Base-by-base conservation (phyloP, 768 basidiomycete species). In the Lactarius evosmus region DNA sequence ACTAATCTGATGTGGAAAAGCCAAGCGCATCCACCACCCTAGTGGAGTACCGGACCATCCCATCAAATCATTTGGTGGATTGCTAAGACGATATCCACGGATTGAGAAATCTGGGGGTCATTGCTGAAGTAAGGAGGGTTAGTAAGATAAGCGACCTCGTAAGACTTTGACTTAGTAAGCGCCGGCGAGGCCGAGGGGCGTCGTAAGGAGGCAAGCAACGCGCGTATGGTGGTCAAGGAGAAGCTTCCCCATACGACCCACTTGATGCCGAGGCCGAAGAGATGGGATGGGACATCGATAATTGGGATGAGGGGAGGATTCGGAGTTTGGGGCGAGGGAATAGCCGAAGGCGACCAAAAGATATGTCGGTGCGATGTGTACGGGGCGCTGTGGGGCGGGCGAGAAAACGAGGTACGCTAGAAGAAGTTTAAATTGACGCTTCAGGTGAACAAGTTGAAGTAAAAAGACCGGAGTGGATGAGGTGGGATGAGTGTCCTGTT, bases 271-370 rank as follows among this genome's bases (percentile, higher is more conserved):
- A 41, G 38, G 22, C 8, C 34, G 16, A 44, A 32, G 19, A 53
- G 29, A 53, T 41, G 14, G 40, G 9, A 44, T 36, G 22, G 32
- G 17, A n/a, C 32, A 16, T 44, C 29, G 63, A 60, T 56, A 40
- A 49, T n/a, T 25, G 54, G 38, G 59, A 55, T 41, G 58, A 51
- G 22, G 36, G 19, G 34, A 17, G 49, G 41, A 22, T 36, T 65
- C 64, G 64, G 64, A 61, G 58, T 65, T 65, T 56, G 63, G 59
- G 46, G 63, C 58, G 36, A 41, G 38, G 30, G 58, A 36, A 36
- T 14, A 25, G 12, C 59, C 53, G 58, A 51, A 44, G n/a, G 59
- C 25, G 49, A 54, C 30, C 8, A 51, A 61, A 33, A 22, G 32
- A 22, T 51, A 50, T n/a, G 50, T 38, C 49, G 63, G 60, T 57